Evolutionary conservation across 225 moss, liverwort and hornwort genomes (phyloP).

Genomic region (Physcomitrellopsis africana): DNA sequence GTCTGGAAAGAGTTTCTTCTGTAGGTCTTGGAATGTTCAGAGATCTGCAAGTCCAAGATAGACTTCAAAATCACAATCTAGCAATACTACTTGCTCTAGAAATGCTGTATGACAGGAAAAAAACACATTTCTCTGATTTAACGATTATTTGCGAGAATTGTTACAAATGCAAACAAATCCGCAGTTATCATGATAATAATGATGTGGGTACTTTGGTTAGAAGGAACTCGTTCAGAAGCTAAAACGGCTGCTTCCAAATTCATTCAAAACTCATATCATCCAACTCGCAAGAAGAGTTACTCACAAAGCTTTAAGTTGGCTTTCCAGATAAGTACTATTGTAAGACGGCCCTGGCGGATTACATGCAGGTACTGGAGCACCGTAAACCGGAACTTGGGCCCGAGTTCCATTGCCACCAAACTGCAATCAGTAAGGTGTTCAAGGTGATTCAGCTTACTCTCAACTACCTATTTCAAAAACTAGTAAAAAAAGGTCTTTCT

Average conservation of each 20-base stretch:
- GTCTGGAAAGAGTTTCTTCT: slow-evolving; percentile 82
- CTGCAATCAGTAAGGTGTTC: slow-evolving; percentile 28
- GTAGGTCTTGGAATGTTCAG: slow-evolving; percentile 75
- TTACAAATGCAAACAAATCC: slow-evolving; percentile 9
- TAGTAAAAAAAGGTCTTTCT: not conserved
- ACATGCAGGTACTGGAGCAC: slow-evolving; percentile 30
- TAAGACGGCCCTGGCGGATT: slow-evolving; percentile 17
- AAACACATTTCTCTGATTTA: not conserved
- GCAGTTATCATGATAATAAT: not conserved
- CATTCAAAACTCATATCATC: slow-evolving; percentile 14
- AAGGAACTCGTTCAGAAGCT: slow-evolving; percentile 1
- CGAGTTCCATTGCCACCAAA: slow-evolving; percentile 28
- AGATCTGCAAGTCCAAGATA: slow-evolving; percentile 45
- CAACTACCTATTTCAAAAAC: not conserved
- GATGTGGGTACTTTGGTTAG: slow-evolving; percentile 1
- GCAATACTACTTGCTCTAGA: not conserved
- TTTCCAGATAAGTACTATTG: slow-evolving; percentile 22
- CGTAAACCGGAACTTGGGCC: slow-evolving; percentile 17
- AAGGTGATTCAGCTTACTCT: not conserved
- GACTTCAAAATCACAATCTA: slow-evolving; percentile 8
- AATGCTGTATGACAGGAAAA: slow-evolving; percentile 9
- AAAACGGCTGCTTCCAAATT: slow-evolving; percentile 2
- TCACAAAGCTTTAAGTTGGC: slow-evolving; percentile 42
- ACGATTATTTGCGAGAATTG: not conserved
- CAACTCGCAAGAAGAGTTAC: slow-evolving; percentile 19